These are phyloP conservation scores for Myrica gale DNA, from an alignment of 306 rosid genomes.

Conservation along the genomic window DNA sequence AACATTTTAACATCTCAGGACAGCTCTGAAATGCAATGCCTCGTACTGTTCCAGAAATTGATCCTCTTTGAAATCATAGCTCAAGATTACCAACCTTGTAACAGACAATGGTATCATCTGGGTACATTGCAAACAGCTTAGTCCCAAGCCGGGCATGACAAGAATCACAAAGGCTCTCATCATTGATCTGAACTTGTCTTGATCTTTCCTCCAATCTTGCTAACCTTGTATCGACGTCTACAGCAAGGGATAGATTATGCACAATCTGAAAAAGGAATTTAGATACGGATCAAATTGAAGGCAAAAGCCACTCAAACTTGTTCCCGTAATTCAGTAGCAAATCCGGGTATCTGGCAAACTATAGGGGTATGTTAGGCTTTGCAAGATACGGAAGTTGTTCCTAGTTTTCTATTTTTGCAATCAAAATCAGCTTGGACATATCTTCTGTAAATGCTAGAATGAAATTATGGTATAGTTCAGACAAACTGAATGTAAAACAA, in stretches of 20 bases:
- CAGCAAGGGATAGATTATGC: slow-evolving; percentile 81
- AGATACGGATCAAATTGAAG: slow-evolving; percentile 3
- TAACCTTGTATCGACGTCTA: slow-evolving; percentile 82
- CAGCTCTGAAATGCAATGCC: slow-evolving; percentile 6
- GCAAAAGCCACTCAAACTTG: not conserved
- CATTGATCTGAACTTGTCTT: slow-evolving; percentile 87
- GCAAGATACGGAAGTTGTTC: too few species aligned
- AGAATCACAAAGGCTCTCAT: slow-evolving; percentile 93
- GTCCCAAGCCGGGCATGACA: slow-evolving; percentile 98
- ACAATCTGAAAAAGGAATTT: slow-evolving; percentile 60
- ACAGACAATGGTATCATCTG: slow-evolving; percentile 87
- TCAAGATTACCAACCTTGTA: slow-evolving; percentile 70
- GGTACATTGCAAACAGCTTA: slow-evolving; percentile 96
- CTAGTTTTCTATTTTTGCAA: too few species aligned
- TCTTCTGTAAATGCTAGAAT: too few species aligned
- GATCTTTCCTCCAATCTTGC: slow-evolving; percentile 97
- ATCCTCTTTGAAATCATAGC: slow-evolving; percentile 1
- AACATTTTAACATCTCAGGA: not conserved
- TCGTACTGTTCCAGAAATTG: not conserved
- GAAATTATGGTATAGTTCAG: too few species aligned
- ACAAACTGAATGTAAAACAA: too few species aligned
- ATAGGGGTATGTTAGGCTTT: not conserved
- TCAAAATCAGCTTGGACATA: too few species aligned
- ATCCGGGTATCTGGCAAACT: not conserved
- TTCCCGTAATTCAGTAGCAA: not conserved